These are phyloP conservation scores for Xylariaceae sp. DNA, from an alignment of 2,329 filamentous ascomycete genomes.

Conservation along the genomic window DNA sequence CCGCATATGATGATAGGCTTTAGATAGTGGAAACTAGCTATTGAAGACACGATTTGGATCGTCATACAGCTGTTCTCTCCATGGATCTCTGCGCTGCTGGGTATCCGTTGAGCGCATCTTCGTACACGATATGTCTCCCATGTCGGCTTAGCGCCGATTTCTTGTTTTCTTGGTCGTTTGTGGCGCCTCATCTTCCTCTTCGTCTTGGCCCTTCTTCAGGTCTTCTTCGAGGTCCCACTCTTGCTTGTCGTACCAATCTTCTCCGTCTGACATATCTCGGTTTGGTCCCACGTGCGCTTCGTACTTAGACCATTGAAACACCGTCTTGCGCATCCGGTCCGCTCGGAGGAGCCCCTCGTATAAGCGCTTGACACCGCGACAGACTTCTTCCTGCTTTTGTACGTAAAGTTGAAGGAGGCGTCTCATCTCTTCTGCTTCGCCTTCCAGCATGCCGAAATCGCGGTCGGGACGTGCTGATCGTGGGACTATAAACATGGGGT, in stretches of 20 bases:
- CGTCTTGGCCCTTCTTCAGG: conserved; percentile 74
- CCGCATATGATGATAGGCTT: not conserved
- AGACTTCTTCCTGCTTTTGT: conserved; percentile 81
- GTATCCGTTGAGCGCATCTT: conserved; percentile 15
- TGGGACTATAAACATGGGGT: conserved; percentile 69
- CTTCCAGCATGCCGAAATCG: conserved; percentile 63
- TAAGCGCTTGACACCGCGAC: conserved; percentile 61
- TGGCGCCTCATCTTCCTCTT: conserved; percentile 69
- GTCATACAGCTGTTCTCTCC: not conserved
- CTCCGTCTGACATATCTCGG: conserved; percentile 76
- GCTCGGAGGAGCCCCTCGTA: conserved; percentile 67
- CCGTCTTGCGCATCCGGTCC: conserved; percentile 63
- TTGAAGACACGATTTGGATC: not conserved
- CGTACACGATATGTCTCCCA: conserved; percentile 2
- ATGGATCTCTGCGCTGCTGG: conserved; percentile 4
- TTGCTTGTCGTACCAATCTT: conserved; percentile 83
- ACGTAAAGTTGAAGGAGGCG: conserved; percentile 69
- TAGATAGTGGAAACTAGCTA: too few relatives aligned
- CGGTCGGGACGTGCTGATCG: conserved; percentile 57
- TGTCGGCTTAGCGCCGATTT: conserved; percentile 40
- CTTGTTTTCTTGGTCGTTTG: conserved; percentile 57
- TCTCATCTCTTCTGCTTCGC: conserved; percentile 73
- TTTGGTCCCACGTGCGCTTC: conserved; percentile 64
- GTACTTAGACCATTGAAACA: conserved; percentile 70
- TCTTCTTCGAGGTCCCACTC: conserved; percentile 72